Base-by-base conservation (phyloP, 345 rosid species). In the Citrus inodora region DNA sequence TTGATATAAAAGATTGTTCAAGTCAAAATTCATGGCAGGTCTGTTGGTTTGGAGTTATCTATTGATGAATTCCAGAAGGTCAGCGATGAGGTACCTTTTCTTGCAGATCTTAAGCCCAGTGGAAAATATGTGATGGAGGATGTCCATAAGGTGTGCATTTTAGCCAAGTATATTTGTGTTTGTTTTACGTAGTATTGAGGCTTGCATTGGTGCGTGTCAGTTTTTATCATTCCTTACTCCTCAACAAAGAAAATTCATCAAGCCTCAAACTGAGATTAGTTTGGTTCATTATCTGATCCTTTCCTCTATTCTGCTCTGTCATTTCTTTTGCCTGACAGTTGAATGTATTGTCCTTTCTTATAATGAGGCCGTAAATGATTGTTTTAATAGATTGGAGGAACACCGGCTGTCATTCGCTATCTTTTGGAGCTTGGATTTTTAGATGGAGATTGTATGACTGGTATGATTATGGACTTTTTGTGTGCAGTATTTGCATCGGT, bases 81-180 rank as follows among this genome's bases (percentile, higher is more conserved):
- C 62, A 96, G 98, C 71, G 93, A 96, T 68, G 85, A 87, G 35
- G 91, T 96, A 81, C 99, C 99, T 6, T 92, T 96, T 83, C 92
- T 96, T 76, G 98, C 97, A 9, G 98, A 96, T 87, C 92, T 96
- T 67, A 94, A 92, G 87, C 99, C 99, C 48, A 96, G 99, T 81
- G 99, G 99, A 13, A 96, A 92, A 82, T 94, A 92, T 83, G 99
- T 96, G 73, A 96, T 96, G 98, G 99, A 94, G 78, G 98, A 96
- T 83, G 71, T 96, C 70, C 98, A 96, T 79, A 94, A 94, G 98
- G 99, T 94, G 59, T 70, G 80, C 38, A 67, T 74, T 82, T 82
- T 73, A 35, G 9, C 37, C 24, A 30, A 55, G 21, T 69, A 30
- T 66, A 48, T 38, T 62, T 55, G 9, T 28, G 42, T 80, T 61